Evolutionary conservation across 257 asterid species (phyloP).

Genomic region (Salvia hispanica): DNA sequence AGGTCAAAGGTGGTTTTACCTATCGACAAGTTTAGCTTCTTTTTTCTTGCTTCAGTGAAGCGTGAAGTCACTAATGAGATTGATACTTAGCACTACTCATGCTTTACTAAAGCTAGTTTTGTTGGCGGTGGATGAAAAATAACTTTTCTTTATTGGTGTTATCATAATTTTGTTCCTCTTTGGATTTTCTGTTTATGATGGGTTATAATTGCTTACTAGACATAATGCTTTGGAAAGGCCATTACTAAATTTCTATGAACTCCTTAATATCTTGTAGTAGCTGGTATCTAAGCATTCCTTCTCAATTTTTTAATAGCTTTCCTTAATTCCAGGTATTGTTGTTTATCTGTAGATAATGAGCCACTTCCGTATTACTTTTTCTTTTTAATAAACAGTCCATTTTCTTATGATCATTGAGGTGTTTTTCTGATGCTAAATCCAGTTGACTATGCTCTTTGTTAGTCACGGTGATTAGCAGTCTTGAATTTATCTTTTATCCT

Average conservation of each 20-base stretch:
- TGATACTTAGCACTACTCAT: constrained; percentile 34
- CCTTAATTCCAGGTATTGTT: constrained; percentile 6
- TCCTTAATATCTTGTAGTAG: constrained; percentile 17
- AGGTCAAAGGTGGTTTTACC: constrained; percentile 16
- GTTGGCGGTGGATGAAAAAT: constrained; percentile 39
- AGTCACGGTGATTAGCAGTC: not conserved
- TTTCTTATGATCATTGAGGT: not conserved
- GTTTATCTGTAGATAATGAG: not conserved
- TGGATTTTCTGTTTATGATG: constrained; percentile 42
- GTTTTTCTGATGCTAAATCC: not conserved
- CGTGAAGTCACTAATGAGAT: constrained; percentile 33
- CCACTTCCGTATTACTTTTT: not conserved
- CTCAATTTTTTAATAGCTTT: constrained; percentile 19
- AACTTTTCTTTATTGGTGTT: constrained; percentile 41
- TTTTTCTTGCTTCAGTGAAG: constrained; percentile 31
- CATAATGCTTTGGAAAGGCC: constrained; percentile 35
- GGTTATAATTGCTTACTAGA: constrained; percentile 51
- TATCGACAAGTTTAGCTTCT: constrained; percentile 28
- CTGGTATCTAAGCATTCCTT: constrained; percentile 8
- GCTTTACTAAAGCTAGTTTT: constrained; percentile 45
- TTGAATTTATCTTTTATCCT: not conserved
- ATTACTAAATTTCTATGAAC: constrained; percentile 22
- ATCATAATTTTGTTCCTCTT: constrained; percentile 53
- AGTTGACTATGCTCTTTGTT: constrained; percentile 7
- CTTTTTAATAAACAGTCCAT: not conserved